Base-by-base conservation (phyloP, 2,329 filamentous ascomycete genomes). In the Aspergillus versicolor region DNA sequence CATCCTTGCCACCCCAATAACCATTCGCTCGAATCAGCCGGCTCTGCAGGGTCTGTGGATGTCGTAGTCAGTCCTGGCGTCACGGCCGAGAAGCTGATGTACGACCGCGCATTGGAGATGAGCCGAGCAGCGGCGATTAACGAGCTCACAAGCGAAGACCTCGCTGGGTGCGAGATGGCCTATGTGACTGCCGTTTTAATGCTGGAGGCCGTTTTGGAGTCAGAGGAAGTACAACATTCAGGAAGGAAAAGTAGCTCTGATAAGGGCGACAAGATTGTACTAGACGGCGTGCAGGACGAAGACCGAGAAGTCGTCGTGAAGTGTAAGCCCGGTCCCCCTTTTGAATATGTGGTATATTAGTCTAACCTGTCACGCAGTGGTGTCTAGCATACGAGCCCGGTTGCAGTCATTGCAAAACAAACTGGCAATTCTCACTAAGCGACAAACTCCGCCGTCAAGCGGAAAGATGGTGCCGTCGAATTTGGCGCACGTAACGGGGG, bases 61-160 rank as follows among this genome's bases (percentile, higher is more conserved):
- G 91, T 97, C 24, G 84, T 89, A 47, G 82, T 99, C 24, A 96
- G 90, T 13, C 86, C 90, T 2, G 94, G 93, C 1, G 87, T 97
- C 55, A 97, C 92, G 21, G 94, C 94, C 0, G 94, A 97, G 77
- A 96, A 92, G 75, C 81, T 99, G 45, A 97, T 99, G 92, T 99
- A 97, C 71, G 94, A 99, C 66, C 90, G 94, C 46, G 94, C 94
- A 0, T 79, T 97, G 21, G 94, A 99, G 73, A 97, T 99, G 94
- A 97, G 92, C 72, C 87, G 92, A 52, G 87, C 90, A 4, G 93
- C 94, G 7, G 94, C 94, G 7, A 94, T 97, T 69, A 95, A 96
- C 66, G 94, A 99, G 76, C 89, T 99, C 49, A 91, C 94, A 2
- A 92, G 93, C 56, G 90, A 94, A 61, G 92, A 97, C 72, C 79